Evolutionary conservation across 805 yeast species (phyloP), one percentile per base, ranked within the genome.

Genomic region (Candida palmyrensis): DNA sequence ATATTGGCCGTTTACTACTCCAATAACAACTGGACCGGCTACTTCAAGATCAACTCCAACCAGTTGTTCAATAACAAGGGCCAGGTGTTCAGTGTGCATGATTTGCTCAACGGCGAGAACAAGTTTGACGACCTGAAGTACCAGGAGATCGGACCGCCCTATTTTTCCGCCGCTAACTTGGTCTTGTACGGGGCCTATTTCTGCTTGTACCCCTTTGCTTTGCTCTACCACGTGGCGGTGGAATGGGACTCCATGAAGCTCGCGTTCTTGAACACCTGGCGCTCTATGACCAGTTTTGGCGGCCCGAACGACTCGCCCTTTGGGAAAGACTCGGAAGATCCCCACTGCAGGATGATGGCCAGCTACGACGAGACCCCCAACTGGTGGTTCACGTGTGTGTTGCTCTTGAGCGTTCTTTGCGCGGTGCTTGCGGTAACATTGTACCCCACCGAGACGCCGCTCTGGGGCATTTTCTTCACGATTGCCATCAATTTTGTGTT

Each of bases 311-410:
- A 55, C 37, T 40, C 38, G 25, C 53, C 52, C 7, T 55, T 51
- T 29, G 62, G 59, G 4, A 43, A 49, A 9, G 57, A 53, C 21
- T 39, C 41, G 5, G 35, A 68, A 15, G 84, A 79, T 44, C 74
- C 80, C 2, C 80, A 75, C 44, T 67, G 77, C 36, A 60, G 58
- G 29, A 74, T 76, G 70, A 77, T 77, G 79, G 40, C 68, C 28
- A 59, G 55, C 35, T 80, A 81, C 52, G 68, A 68, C 24, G 87
- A 81, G 42, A 85, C 79, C 14, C 92, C 94, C 1, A 82, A 77
- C 42, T 77, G 80, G 79, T 79, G 87, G 85, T 81, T 71, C 45
- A 45, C 57, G 3, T 39, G 54, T 3, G 58, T 74, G 11, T 61
- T 79, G 25, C 36, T 74, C n/a, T 41, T 60, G 10, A 61, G 79